A percentile compares a stretch with the other conserved stretches of the same genome.
phyloP scores from a whole-genome alignment of 2,329 filamentous ascomycete species.

The Orbilia ellipsospora region DNA sequence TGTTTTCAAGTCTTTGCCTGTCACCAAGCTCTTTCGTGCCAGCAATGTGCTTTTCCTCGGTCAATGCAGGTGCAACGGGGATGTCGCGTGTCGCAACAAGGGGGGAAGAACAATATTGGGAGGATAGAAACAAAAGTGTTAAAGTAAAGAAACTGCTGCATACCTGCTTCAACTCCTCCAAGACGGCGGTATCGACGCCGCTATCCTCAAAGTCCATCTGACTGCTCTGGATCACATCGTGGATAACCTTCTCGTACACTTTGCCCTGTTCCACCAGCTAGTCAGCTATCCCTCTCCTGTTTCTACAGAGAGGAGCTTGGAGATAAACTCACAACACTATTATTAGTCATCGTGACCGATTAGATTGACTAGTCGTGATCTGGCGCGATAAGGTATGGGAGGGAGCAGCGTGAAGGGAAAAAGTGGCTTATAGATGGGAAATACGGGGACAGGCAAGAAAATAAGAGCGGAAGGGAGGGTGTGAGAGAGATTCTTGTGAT shows the following conservation, averaged over 20 bases:
- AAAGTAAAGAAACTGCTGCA: slow-evolving; percentile 62
- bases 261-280: slow-evolving; percentile 67
- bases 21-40: too few relatives aligned
- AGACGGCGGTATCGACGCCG: slow-evolving; percentile 85
- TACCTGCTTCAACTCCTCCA: slow-evolving; percentile 89
- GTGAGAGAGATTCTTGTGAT: too few relatives aligned
- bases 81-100: too few relatives aligned
- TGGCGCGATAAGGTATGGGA: too few relatives aligned
- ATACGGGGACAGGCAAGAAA: too few relatives aligned
- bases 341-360: slow-evolving; percentile 33
- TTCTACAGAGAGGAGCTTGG: not conserved
- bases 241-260: slow-evolving; percentile 82
- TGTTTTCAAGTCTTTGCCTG: not conserved
- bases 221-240: slow-evolving; percentile 90
- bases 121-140: not conserved
- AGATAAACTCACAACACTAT: slow-evolving; percentile 36
- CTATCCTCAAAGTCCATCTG: slow-evolving; percentile 96
- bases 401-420: too few relatives aligned
- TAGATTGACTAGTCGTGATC: too few relatives aligned
- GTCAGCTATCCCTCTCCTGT: slow-evolving; percentile 21
- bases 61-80: too few relatives aligned
- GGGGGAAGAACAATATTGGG: not conserved
- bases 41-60: too few relatives aligned
- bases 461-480: too few relatives aligned
- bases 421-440: too few relatives aligned